These are phyloP conservation scores for Apiospora marii DNA, from an alignment of 2,329 filamentous ascomycete species.

Conservation along the genomic window DNA sequence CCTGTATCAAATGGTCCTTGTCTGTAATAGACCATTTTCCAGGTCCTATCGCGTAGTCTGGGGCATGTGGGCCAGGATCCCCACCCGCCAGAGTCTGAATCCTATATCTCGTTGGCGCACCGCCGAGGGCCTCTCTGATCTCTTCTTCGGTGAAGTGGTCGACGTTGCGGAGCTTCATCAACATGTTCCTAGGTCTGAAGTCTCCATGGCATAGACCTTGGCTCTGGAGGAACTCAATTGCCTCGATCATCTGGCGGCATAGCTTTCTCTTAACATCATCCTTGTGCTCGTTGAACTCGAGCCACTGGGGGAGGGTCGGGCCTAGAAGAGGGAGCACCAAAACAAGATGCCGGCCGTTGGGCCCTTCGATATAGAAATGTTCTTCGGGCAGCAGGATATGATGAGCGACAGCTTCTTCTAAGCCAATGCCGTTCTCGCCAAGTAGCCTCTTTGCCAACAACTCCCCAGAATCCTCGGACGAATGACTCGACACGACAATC, in stretches of 20 bases:
- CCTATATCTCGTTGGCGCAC: not conserved
- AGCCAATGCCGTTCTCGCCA: not conserved
- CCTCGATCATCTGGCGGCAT: not conserved
- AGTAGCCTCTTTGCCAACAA: constrained; percentile 19
- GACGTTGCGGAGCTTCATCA: constrained; percentile 23
- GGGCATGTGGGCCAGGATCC: not conserved
- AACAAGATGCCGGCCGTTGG: constrained; percentile 32
- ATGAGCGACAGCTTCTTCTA: constrained; percentile 21
- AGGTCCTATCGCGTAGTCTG: not conserved
- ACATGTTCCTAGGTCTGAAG: constrained; percentile 2
- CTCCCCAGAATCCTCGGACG: constrained; percentile 26
- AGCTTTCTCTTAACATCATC: constrained; percentile 17
- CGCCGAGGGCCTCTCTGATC: not conserved
- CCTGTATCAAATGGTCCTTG: not conserved
- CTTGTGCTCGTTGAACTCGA: not conserved
- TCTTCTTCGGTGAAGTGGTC: constrained; percentile 21
- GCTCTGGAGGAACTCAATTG: not conserved
- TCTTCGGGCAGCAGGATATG: constrained; percentile 27
- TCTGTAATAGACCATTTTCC: not conserved
- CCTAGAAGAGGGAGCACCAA: constrained; percentile 23
- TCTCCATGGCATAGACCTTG: constrained; percentile 25
- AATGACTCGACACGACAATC: constrained; percentile 26
- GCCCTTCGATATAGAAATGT: constrained; percentile 27
- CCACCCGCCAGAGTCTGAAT: not conserved
- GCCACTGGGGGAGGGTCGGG: not conserved